Conservation (phyloP, 306 rosid genomes). For the Leucaena leucocephala region DNA sequence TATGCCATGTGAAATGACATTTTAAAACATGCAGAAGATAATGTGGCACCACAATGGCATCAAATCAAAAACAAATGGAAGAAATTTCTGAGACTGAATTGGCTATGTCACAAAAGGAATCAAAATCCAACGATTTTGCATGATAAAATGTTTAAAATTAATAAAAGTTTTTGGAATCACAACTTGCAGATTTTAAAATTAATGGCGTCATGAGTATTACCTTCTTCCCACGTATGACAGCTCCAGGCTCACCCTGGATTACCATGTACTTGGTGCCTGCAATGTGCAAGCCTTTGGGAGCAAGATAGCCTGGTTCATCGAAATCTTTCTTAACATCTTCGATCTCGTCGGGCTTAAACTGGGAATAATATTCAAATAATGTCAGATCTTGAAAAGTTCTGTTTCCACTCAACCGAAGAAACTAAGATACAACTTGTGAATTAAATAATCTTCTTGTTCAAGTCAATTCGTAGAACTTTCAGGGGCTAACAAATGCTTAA, state of each 20-base stretch:
- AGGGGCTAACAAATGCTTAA: not conserved
- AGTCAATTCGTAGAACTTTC: not conserved
- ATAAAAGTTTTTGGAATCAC: not conserved
- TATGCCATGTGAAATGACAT: not conserved
- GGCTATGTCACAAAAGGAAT: not conserved
- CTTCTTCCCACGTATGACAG: constrained; percentile 96
- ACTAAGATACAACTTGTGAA: not conserved
- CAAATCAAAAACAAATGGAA: not conserved
- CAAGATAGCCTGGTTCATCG: constrained; percentile 92
- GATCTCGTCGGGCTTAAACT: constrained; percentile 69
- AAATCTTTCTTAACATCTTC: constrained; percentile 76
- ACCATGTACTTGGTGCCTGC: constrained; percentile 89
- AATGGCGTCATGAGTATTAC: constrained; percentile 36
- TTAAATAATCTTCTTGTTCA: not conserved
- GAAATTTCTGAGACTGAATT: not conserved
- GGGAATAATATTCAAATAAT: not conserved
- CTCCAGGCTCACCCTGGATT: constrained; percentile 93
- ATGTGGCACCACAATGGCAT: not conserved
- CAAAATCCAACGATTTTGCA: not conserved
- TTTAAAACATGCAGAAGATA: not conserved
- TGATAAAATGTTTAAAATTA: not conserved
- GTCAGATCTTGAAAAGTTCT: not conserved
- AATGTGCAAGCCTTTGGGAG: constrained; percentile 88
- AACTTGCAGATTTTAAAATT: not conserved
- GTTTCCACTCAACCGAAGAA: not conserved